Percentiles rank a stretch among this genome's conserved stretches.
Evolutionary conservation across 1,139 yeast genomes (phyloP).

Genomic region (Candida sp.): DNA sequence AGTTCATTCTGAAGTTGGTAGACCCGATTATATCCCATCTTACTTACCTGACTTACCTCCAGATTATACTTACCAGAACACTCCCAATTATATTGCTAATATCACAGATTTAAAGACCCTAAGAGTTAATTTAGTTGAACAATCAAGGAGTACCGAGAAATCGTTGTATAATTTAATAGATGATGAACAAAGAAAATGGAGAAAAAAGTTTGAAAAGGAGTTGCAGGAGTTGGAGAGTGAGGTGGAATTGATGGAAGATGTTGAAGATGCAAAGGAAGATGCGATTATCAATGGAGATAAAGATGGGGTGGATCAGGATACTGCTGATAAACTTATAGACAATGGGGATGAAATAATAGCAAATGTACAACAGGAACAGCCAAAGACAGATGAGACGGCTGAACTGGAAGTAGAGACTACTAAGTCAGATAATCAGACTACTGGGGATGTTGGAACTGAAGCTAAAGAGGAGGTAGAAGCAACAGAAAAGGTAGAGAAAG

Average conservation of each 20-base stretch:
- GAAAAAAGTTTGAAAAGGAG: slow-evolving; percentile 21
- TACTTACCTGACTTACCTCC: slow-evolving; percentile 92
- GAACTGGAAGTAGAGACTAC: too few relatives aligned
- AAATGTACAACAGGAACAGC: too few relatives aligned
- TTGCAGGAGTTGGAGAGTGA: slow-evolving; percentile 13
- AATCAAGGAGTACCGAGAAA: slow-evolving; percentile 74
- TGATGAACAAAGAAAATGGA: slow-evolving; percentile 37
- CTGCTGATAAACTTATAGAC: too few relatives aligned
- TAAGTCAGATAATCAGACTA: too few relatives aligned
- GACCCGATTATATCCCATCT: slow-evolving; percentile 58
- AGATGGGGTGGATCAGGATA: too few relatives aligned
- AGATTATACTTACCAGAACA: slow-evolving; percentile 81
- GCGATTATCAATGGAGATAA: too few relatives aligned
- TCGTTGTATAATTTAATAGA: slow-evolving; percentile 64
- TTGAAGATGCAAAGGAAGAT: neutral
- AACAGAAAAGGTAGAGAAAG: too few relatives aligned
- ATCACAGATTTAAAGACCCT: slow-evolving; percentile 72
- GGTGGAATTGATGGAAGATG: slow-evolving; percentile 20
- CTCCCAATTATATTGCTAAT: slow-evolving; percentile 63
- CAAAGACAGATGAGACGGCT: too few relatives aligned
- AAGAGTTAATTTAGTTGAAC: slow-evolving; percentile 69
- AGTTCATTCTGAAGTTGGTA: slow-evolving; percentile 50
- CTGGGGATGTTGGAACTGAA: too few relatives aligned
- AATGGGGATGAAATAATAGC: too few relatives aligned
- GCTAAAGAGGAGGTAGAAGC: too few relatives aligned